Conservation (phyloP, 202 grass and related monocot genomes). For the Saccharum hybrid region DNA sequence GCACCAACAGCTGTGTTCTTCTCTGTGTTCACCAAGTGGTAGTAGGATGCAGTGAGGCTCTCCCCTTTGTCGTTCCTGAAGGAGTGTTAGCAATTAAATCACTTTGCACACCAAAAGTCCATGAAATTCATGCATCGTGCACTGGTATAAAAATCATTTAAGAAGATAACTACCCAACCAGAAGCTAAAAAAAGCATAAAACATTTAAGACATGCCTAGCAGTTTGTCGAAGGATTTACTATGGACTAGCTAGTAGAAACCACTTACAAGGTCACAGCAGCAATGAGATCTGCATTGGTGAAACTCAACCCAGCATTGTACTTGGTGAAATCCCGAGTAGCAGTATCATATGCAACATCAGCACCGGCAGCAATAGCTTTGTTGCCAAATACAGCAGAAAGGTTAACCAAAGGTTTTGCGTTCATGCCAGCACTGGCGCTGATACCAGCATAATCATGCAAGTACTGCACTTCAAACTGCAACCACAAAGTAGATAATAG, state of each 20-base stretch:
- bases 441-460: conserved; percentile 78
- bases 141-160: background rate
- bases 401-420: conserved; percentile 71
- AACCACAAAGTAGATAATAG: conserved; percentile 37
- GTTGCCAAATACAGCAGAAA: conserved; percentile 71
- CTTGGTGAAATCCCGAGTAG: conserved; percentile 71
- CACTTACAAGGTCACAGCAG: conserved; percentile 73
- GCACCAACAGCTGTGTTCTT: conserved; percentile 60
- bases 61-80: conserved; percentile 88
- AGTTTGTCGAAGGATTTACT: background rate
- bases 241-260: conserved; percentile 8
- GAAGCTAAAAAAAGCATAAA: background rate
- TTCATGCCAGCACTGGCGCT: conserved; percentile 61
- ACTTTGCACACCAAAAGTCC: background rate
- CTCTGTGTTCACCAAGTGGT: conserved; percentile 57
- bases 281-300: conserved; percentile 63
- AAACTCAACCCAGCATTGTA: conserved; percentile 68
- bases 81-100: conserved; percentile 7
- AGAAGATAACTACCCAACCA: background rate
- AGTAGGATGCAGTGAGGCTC: conserved; percentile 60
- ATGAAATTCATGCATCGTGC: conserved; percentile 1
- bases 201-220: background rate
- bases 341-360: conserved; percentile 81
- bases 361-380: conserved; percentile 64
- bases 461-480: conserved; percentile 82